Base-by-base conservation (phyloP, 148 eudicot species). In the Pharnaceum exiguum region DNA sequence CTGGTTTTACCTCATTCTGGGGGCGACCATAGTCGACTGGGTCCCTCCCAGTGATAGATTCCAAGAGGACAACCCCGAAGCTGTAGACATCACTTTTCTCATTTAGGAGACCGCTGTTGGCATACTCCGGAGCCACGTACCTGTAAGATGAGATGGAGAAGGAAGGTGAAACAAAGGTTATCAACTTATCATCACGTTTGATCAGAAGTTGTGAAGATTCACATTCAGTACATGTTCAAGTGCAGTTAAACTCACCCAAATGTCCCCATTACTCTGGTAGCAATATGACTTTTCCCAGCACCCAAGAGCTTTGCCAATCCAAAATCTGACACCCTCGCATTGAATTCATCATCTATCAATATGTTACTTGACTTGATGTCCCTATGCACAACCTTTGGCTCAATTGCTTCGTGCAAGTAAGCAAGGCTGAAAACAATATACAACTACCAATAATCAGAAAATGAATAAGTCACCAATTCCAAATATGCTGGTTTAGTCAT, bases 121-220 rank as follows among this genome's bases (percentile, higher is more conserved):
- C 98, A 77, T 91, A 91, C 67, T 91, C 98, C 51, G 98, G 98
- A 65, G 94, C 96, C 45, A 91, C 96, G 62, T 91, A 91, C 66
- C 95, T 90, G 74, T 23, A 53, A 50, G 19, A 62, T 17, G 30
- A 6, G 38, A 12, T 6, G 51, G 32, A 54, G 46, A 21, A 46
- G 11, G 23, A 1, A 16, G 27, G 7, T 7, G 35, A 15, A 35
- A 15, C 26, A n/a, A 52, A 47, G 27, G 18, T 2, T 2, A 13
- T 38, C 13, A 1, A 32, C n/a, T 28, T 13, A 10, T 12, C 2
- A 21, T 9, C 18, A 36, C 9, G 3, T 31, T 32, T 13, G 2
- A 30, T 31, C 18, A 27, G 21, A n/a, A 2, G 33, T 12, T 32
- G 29, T 15, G 4, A 10, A n/a, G 17, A 17, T 29, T 19, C n/a